phyloP scores from a whole-genome alignment of 352 stramenopile genomes.

The Stramenopiles sp. region DNA sequence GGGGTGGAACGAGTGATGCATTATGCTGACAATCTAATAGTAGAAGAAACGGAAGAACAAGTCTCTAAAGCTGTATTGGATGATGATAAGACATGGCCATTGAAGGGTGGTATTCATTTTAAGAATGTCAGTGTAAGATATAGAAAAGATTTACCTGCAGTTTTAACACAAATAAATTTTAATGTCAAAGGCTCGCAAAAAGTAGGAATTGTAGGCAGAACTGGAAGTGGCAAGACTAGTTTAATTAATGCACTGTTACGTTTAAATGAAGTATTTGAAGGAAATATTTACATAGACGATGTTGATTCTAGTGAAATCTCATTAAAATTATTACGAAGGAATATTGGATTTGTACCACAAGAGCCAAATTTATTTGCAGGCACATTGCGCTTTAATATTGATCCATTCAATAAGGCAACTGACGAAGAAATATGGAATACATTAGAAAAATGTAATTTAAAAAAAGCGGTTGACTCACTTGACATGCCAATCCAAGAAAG shows the following conservation, averaged over 20 bases:
- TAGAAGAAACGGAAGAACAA: neutral
- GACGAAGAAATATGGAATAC: constrained; percentile 53
- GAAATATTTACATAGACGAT: neutral
- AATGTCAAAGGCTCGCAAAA: neutral
- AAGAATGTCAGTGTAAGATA: neutral
- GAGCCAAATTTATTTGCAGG: neutral
- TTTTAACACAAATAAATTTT: neutral
- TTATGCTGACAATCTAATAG: constrained; percentile 30
- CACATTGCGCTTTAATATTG: neutral
- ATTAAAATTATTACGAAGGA: neutral
- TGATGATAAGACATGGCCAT: constrained; percentile 13
- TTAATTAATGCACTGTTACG: constrained; percentile 54
- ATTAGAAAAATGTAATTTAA: constrained; percentile 18
- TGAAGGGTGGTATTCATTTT: neutral
- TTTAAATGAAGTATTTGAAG: constrained; percentile 13
- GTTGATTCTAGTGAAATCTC: neutral
- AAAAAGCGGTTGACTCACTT: constrained; percentile 36
- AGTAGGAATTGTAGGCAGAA: neutral
- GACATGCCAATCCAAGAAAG: constrained; percentile 35
- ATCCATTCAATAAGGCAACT: constrained; percentile 29
- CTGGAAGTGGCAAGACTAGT: constrained; percentile 27
- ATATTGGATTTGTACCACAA: neutral
- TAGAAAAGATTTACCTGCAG: constrained; percentile 24
- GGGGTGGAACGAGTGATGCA: neutral
- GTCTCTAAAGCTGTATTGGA: constrained; percentile 28